Conservation (phyloP, 202 grass and related monocot species). For the Digitaria exilis region DNA sequence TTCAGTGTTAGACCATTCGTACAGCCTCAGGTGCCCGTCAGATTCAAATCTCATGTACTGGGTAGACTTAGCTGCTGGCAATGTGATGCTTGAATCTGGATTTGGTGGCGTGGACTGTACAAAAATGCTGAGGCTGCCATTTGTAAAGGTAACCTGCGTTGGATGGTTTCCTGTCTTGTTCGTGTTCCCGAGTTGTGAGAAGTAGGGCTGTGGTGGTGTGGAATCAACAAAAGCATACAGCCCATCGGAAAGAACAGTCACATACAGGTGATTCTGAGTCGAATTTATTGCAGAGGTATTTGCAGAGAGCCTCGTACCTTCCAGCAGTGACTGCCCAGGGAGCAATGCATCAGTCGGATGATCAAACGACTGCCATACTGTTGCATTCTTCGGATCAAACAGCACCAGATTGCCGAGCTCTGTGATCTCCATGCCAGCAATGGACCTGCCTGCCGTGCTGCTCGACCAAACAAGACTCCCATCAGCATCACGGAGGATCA, state of each 20-base stretch:
- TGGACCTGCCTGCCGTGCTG: not conserved
- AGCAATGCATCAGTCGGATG: slow-evolving; percentile 47
- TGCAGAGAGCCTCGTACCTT: slow-evolving; percentile 28
- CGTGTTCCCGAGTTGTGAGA: not conserved
- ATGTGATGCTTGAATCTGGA: not conserved
- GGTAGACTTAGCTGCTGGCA: slow-evolving; percentile 18
- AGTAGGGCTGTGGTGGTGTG: slow-evolving; percentile 44
- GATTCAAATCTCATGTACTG: slow-evolving; percentile 51
- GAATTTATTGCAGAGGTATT: slow-evolving; percentile 40
- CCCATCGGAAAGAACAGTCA: slow-evolving; percentile 19
- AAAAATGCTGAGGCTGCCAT: slow-evolving; percentile 31
- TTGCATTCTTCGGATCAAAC: slow-evolving; percentile 28
- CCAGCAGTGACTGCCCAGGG: slow-evolving; percentile 31
- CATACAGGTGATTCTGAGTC: slow-evolving; percentile 19
- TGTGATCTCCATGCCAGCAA: slow-evolving; percentile 33
- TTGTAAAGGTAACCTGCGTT: slow-evolving; percentile 26
- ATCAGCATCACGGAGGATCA: slow-evolving; percentile 39
- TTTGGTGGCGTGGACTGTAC: not conserved
- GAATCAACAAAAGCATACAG: slow-evolving; percentile 34
- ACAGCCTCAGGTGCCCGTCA: slow-evolving; percentile 55
- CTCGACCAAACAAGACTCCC: slow-evolving; percentile 38
- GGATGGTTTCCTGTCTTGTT: not conserved
- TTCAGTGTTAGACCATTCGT: slow-evolving; percentile 26
- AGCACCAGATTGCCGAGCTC: slow-evolving; percentile 54
- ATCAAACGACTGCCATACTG: slow-evolving; percentile 59